Evolutionary conservation across 306 rosid species (phyloP).

Genomic region (Citrullus mucosospermus): DNA sequence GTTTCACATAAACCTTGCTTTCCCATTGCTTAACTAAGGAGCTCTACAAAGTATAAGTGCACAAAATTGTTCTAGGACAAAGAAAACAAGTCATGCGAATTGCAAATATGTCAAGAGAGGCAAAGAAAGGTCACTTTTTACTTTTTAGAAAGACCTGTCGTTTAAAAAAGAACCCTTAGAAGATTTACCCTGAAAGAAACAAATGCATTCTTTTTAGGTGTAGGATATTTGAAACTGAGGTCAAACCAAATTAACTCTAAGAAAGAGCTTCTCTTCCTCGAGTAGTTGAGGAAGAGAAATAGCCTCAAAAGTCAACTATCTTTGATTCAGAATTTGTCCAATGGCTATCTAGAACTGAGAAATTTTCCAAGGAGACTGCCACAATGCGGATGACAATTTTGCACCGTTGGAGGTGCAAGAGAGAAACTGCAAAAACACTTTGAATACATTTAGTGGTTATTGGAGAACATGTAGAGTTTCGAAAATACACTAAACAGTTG

Average conservation of each 20-base stretch:
- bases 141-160: neutral
- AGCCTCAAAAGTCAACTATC: neutral
- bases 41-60: neutral
- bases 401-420: too few relatives aligned
- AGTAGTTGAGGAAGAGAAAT: neutral
- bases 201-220: neutral
- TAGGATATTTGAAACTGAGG: neutral
- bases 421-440: too few relatives aligned
- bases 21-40: neutral
- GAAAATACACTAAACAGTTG: too few relatives aligned
- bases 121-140: neutral
- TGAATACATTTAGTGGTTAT: too few relatives aligned
- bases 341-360: neutral
- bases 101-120: neutral
- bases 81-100: neutral
- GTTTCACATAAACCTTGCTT: neutral
- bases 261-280: neutral
- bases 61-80: neutral
- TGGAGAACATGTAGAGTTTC: too few relatives aligned
- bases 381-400: too few relatives aligned
- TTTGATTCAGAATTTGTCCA: neutral
- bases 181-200: neutral
- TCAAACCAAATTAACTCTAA: neutral
- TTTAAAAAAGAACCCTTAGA: neutral
- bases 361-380: too few relatives aligned